Evolutionary conservation across 106 monocot species (phyloP).

Genomic region (Phalaenopsis aphrodite): DNA sequence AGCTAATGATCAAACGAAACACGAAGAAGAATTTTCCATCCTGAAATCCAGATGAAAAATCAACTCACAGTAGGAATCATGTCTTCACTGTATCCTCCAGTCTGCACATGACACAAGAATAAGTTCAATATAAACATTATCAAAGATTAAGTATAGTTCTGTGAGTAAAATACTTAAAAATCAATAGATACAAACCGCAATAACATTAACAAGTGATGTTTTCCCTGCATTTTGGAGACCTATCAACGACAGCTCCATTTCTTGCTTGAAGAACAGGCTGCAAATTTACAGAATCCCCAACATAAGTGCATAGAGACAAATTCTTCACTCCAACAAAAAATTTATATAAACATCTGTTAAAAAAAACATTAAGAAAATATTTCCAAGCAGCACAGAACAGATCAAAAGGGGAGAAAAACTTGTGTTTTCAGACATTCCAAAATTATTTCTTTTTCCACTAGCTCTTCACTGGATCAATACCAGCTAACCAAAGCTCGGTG

Average conservation of each 20-base stretch:
- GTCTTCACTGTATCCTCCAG: conserved; percentile 94
- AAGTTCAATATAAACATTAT: background rate
- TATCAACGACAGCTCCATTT: conserved; percentile 94
- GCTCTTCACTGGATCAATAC: background rate
- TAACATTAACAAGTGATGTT: conserved; percentile 94
- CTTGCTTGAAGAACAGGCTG: conserved; percentile 99
- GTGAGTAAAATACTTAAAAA: background rate
- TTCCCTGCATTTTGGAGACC: conserved; percentile 98
- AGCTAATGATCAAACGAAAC: background rate
- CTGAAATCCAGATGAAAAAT: background rate
- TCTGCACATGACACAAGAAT: conserved; percentile 37
- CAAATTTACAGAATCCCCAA: conserved; percentile 5
- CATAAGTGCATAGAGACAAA: background rate
- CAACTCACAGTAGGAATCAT: conserved; percentile 98
- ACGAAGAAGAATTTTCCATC: background rate
- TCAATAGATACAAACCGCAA: conserved; percentile 56
- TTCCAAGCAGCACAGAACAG: background rate
- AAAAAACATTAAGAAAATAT: too few relatives aligned
- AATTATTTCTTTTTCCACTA: background rate
- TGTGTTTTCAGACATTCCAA: background rate
- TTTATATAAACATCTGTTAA: too few relatives aligned
- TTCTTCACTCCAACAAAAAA: too few relatives aligned
- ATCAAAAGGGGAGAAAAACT: too few relatives aligned
- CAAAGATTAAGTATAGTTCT: background rate
- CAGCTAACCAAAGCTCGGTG: background rate